Conservation (phyloP, 129 eudicot species). For the Helianthus annuus region DNA sequence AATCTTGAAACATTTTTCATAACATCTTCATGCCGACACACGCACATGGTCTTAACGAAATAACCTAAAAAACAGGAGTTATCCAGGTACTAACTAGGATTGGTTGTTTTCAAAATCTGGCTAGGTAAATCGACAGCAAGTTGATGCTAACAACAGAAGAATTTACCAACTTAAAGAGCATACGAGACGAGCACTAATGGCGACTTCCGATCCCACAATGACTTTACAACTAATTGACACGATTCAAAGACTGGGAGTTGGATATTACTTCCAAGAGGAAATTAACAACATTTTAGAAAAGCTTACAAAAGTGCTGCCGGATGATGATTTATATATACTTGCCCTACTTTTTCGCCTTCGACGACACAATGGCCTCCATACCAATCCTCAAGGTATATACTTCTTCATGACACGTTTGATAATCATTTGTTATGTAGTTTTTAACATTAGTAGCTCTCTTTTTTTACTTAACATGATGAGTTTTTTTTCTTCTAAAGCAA, state of each 20-base stretch:
- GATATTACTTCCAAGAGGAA: conserved; percentile 41
- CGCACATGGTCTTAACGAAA: too few species aligned
- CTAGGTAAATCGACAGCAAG: conserved; percentile 24
- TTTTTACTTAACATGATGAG: too few species aligned
- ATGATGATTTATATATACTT: conserved; percentile 39
- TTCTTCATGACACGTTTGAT: not conserved
- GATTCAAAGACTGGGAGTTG: conserved; percentile 53
- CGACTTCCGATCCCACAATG: conserved; percentile 20
- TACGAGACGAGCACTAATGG: conserved; percentile 23
- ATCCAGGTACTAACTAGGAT: too few species aligned
- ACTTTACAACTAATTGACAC: conserved; percentile 42
- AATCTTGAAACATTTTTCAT: too few species aligned
- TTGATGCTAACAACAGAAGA: conserved; percentile 26
- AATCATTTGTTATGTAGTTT: too few species aligned
- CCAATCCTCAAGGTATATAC: conserved; percentile 37
- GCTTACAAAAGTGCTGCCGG: conserved; percentile 6
- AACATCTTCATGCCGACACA: too few species aligned
- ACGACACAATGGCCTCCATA: conserved; percentile 43
- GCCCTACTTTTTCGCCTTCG: conserved; percentile 48
- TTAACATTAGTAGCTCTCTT: too few species aligned
- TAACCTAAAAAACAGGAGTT: too few species aligned
- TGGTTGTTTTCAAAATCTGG: too few species aligned
- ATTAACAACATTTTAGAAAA: conserved; percentile 20
- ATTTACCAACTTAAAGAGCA: conserved; percentile 28
- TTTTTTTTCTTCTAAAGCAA: conserved; percentile 1